Evolutionary conservation across 2,329 filamentous ascomycete species (phyloP).

Genomic region (Colletotrichum sp.): DNA sequence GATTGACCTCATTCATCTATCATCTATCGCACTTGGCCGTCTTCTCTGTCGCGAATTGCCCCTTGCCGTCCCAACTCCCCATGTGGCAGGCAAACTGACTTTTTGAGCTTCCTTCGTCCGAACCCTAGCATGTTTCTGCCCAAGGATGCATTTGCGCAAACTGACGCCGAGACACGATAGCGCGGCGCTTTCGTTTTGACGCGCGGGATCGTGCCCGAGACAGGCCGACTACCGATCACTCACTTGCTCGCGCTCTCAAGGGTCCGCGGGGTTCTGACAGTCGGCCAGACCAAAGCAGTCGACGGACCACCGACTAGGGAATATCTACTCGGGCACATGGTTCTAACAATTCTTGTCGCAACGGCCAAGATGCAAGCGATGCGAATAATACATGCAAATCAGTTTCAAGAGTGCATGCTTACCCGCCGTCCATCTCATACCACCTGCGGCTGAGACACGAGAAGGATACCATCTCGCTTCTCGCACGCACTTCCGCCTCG

Average conservation of each 20-base stretch:
- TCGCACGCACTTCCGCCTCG: not conserved
- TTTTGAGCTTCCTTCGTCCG: not conserved
- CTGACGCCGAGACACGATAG: constrained; percentile 9
- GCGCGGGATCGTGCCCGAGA: not conserved
- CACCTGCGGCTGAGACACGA: constrained; percentile 1
- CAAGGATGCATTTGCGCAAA: not conserved
- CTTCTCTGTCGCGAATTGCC: not conserved
- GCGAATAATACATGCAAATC: not conserved
- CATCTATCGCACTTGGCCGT: not conserved
- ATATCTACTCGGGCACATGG: not conserved
- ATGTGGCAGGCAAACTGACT: not conserved
- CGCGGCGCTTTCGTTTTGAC: constrained; percentile 6
- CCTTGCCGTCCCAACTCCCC: not conserved
- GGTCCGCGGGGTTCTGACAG: not conserved
- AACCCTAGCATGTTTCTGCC: not conserved
- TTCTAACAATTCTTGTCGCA: not conserved
- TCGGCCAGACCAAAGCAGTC: not conserved
- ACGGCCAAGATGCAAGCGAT: not conserved
- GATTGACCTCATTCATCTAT: not conserved
- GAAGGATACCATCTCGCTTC: constrained; percentile 3
- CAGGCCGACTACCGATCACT: not conserved
- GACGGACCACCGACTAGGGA: not conserved
- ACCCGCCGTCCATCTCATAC: not conserved
- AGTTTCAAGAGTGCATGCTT: not conserved
- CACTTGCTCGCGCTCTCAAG: not conserved